Evolutionary conservation across 352 stramenopile species (phyloP).

Genomic region (Phytophthora podocarpi): DNA sequence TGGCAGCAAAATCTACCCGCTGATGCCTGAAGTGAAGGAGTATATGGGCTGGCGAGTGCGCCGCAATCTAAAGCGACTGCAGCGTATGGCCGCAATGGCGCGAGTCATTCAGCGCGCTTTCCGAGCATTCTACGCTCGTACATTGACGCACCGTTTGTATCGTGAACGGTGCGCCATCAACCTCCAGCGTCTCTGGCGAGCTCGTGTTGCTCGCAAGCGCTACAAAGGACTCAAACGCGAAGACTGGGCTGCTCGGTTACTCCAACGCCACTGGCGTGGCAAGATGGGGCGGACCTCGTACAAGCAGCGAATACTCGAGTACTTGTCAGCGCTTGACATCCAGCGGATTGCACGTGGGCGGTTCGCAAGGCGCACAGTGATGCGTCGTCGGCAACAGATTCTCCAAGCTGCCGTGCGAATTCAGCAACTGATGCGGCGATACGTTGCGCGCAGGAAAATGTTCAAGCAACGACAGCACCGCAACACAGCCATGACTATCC

Average conservation of each 20-base stretch:
- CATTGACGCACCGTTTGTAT: constrained; percentile 75
- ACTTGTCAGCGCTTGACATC: constrained; percentile 82
- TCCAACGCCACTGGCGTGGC: constrained; percentile 93
- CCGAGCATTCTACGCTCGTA: constrained; percentile 88
- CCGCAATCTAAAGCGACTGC: constrained; percentile 93
- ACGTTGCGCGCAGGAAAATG: constrained; percentile 56
- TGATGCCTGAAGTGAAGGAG: constrained; percentile 91
- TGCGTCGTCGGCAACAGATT: constrained; percentile 51
- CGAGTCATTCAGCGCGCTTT: constrained; percentile 91
- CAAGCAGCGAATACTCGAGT: constrained; percentile 72
- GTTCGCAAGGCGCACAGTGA: constrained; percentile 64
- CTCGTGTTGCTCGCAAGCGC: constrained; percentile 74
- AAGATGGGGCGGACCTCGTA: constrained; percentile 87
- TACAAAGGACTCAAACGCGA: constrained; percentile 83
- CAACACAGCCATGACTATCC: constrained; percentile 78
- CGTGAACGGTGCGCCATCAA: constrained; percentile 76
- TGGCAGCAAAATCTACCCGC: constrained; percentile 88
- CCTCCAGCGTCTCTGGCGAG: constrained; percentile 91
- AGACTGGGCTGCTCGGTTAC: constrained; percentile 90
- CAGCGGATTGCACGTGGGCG: constrained; percentile 89
- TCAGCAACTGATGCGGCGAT: constrained; percentile 80
- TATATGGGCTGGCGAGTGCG: constrained; percentile 97
- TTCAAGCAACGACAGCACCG: constrained; percentile 52
- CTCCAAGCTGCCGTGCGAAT: constrained; percentile 70
- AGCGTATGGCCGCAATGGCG: constrained; percentile 85